phyloP scores from a whole-genome alignment of 371 early-diverging fungal genomes.

The Conidiobolus incongruus region DNA sequence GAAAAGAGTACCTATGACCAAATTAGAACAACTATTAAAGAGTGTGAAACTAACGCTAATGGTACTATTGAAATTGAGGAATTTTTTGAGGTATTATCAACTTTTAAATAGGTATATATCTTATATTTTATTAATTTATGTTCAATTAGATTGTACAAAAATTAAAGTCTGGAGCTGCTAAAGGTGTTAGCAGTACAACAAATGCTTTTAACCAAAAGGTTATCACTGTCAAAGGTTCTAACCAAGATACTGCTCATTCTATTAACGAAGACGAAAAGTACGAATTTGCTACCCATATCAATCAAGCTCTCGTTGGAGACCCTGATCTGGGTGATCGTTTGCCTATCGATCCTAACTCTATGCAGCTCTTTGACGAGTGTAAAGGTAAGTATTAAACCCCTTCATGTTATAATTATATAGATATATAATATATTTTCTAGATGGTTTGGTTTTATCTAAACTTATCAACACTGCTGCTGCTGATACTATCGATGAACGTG shows the following conservation, averaged over 20 bases:
- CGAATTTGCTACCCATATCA: constrained; percentile 84
- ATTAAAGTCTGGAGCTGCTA: constrained; percentile 33
- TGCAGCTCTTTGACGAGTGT: constrained; percentile 88
- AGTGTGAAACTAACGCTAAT: constrained; percentile 40
- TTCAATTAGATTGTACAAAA: constrained; percentile 23
- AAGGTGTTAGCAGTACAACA: constrained; percentile 12
- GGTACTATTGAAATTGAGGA: constrained; percentile 63
- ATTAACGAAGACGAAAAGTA: constrained; percentile 94
- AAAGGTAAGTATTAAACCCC: constrained; percentile 18
- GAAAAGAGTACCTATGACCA: constrained; percentile 49
- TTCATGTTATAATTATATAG: background rate
- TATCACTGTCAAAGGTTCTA: constrained; percentile 67
- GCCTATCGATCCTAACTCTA: constrained; percentile 76
- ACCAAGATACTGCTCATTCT: constrained; percentile 57
- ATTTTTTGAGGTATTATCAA: constrained; percentile 53
- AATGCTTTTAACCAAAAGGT: constrained; percentile 45
- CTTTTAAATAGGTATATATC: background rate
- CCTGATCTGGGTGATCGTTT: constrained; percentile 53
- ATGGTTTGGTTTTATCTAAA: constrained; percentile 87
- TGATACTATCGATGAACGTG: constrained; percentile 95
- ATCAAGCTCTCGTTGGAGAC: constrained; percentile 61
- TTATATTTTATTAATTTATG: background rate
- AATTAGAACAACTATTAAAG: constrained; percentile 42
- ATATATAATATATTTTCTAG: constrained; percentile 12
- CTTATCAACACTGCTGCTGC: constrained; percentile 90